A percentile compares a stretch with the other conserved stretches of the same genome.
Evolutionary conservation across 139 green algal genomes (phyloP).

Genomic region (Tetraselmis striata): DNA sequence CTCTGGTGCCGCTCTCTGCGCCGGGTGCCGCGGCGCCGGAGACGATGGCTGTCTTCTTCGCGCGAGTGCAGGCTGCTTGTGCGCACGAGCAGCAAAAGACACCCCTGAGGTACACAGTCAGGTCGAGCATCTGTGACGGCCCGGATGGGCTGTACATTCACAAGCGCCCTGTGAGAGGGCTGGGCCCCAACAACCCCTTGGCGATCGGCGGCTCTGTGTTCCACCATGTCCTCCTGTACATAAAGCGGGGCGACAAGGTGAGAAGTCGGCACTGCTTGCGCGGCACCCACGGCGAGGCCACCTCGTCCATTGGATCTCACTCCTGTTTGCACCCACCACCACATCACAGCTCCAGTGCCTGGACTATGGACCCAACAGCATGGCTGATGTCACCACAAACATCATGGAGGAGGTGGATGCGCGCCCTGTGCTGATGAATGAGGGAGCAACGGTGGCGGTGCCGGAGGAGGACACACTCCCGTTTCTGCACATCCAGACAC

Average conservation of each 20-base stretch:
- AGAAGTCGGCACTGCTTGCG: no score
- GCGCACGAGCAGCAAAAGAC: neutral
- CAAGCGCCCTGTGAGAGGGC: slow-evolving; percentile 21
- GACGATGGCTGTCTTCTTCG: neutral
- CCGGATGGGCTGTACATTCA: slow-evolving; percentile 41
- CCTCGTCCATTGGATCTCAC: no score
- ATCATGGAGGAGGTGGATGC: slow-evolving; percentile 5
- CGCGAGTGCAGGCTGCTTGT: neutral
- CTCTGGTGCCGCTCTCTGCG: neutral
- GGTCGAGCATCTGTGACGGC: neutral
- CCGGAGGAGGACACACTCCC: slow-evolving; percentile 20
- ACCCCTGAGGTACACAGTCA: neutral
- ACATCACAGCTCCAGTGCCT: slow-evolving; percentile 20
- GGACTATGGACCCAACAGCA: slow-evolving; percentile 33
- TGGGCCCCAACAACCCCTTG: slow-evolving; percentile 11
- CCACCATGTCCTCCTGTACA: slow-evolving; percentile 36
- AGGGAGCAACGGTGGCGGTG: neutral
- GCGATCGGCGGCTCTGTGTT: slow-evolving; percentile 31
- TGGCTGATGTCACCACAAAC: slow-evolving; percentile 35
- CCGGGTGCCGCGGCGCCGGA: neutral
- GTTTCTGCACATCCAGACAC: slow-evolving; percentile 30
- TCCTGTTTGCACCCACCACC: no score
- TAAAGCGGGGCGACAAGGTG: slow-evolving; percentile 16
- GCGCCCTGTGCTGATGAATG: neutral
- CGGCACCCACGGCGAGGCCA: no score